Percentiles rank a stretch among this genome's conserved stretches.
Conservation (phyloP, 1,284 basidiomycete species). For the Ustilago loliicola region DNA sequence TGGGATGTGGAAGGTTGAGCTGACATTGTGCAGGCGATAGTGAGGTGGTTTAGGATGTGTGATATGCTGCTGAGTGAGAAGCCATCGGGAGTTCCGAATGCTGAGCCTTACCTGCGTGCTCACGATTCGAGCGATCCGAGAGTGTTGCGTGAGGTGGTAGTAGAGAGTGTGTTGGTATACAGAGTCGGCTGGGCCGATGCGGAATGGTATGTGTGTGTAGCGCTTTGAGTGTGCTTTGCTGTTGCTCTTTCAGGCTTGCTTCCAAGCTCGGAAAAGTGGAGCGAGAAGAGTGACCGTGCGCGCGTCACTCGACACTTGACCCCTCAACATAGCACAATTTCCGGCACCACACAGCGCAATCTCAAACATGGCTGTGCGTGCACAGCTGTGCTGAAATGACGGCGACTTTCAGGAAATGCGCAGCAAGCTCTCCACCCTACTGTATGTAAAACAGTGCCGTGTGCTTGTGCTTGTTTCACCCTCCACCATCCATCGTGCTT, state of each 20-base stretch:
- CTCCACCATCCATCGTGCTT: not conserved
- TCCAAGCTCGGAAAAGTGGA: not conserved
- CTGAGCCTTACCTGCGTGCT: not conserved
- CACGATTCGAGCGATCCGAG: not conserved
- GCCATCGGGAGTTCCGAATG: not conserved
- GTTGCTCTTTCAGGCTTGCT: not conserved
- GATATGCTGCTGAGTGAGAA: not conserved
- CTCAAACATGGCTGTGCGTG: not conserved
- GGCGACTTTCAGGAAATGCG: not conserved
- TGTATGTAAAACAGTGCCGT: not conserved
- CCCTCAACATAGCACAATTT: not conserved
- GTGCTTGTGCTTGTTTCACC: not conserved
- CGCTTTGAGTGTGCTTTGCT: not conserved
- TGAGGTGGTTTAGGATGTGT: not conserved
- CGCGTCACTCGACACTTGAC: not conserved
- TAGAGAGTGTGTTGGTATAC: not conserved
- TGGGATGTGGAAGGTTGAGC: constrained; percentile 22
- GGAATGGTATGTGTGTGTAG: not conserved
- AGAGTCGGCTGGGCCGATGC: not conserved
- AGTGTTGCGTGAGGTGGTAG: not conserved
- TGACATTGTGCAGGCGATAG: constrained; percentile 28
- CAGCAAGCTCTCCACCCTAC: not conserved
- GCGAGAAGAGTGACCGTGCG: constrained; percentile 22
- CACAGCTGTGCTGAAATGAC: not conserved
- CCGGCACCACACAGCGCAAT: not conserved